Percentiles rank a stretch among this genome's conserved stretches.
phyloP scores from a whole-genome alignment of 2,329 filamentous ascomycete genomes.

The Penicillium palitans region DNA sequence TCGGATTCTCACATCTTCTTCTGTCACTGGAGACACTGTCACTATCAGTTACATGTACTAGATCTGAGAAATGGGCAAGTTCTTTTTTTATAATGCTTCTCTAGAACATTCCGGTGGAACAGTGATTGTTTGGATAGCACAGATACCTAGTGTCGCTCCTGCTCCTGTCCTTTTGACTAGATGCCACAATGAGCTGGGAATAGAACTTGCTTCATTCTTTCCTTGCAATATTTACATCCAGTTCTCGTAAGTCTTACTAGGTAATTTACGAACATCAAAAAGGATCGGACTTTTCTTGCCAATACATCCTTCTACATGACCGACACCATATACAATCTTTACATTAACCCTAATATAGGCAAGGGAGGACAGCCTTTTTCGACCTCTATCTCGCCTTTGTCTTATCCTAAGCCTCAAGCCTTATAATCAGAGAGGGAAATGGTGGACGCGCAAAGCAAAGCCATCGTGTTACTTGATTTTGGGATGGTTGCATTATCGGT shows the following conservation, averaged over 20 bases:
- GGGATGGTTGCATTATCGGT: too few species aligned
- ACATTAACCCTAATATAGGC: too few species aligned
- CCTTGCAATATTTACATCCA: too few species aligned
- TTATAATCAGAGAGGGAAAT: neutral
- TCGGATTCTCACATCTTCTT: slow-evolving; percentile 37
- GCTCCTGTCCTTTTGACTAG: neutral
- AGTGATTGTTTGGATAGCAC: too few species aligned
- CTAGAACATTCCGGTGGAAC: neutral
- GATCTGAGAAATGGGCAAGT: neutral
- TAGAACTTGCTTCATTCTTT: neutral
- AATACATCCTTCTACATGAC: neutral
- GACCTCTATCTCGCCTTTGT: neutral
- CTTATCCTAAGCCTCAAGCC: too few species aligned
- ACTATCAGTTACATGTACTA: slow-evolving; percentile 28
- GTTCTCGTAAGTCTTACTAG: too few species aligned
- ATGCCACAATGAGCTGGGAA: neutral
- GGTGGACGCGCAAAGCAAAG: neutral
- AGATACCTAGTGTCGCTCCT: neutral
- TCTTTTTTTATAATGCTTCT: neutral
- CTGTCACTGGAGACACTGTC: slow-evolving; percentile 22
- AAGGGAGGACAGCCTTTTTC: too few species aligned
- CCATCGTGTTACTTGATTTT: neutral
- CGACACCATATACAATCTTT: neutral
- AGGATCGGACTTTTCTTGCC: neutral
- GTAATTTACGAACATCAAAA: neutral